Evolutionary conservation across 1,284 basidiomycete species (phyloP).

Genomic region (Grifola frondosa): DNA sequence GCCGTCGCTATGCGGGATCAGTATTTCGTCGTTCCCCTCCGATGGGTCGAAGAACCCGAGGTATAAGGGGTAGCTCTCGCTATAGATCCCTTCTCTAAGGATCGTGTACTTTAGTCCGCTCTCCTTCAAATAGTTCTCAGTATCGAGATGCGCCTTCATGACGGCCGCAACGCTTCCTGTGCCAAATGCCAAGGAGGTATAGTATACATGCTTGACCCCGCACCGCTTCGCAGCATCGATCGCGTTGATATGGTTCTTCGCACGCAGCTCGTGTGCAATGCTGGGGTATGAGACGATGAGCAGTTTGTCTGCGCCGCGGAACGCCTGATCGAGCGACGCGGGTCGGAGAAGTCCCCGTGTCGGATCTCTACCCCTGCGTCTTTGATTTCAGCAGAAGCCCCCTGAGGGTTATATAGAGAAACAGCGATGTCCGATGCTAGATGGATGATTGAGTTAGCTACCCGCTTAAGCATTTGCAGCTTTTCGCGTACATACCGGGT

Average conservation of each 20-base stretch:
- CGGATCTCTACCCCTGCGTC: slow-evolving; percentile 31
- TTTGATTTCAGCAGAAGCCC: slow-evolving; percentile 21
- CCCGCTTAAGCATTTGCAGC: too few species aligned
- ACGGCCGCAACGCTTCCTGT: slow-evolving; percentile 33
- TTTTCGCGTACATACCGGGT: slow-evolving; percentile 19
- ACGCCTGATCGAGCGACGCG: slow-evolving; percentile 33
- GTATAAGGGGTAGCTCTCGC: slow-evolving; percentile 38
- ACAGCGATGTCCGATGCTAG: slow-evolving; percentile 32
- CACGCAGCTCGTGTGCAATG: slow-evolving; percentile 35
- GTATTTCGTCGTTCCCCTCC: slow-evolving; percentile 23
- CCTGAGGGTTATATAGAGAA: slow-evolving; percentile 35
- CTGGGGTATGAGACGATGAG: slow-evolving; percentile 40
- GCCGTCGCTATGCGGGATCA: slow-evolving; percentile 30
- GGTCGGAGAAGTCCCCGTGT: slow-evolving; percentile 33
- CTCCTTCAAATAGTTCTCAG: slow-evolving; percentile 36
- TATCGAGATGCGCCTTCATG: slow-evolving; percentile 38
- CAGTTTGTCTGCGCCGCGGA: slow-evolving; percentile 34
- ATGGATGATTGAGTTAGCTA: background rate
- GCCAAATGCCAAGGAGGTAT: slow-evolving; percentile 39
- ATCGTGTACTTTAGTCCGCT: slow-evolving; percentile 38
- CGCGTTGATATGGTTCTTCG: slow-evolving; percentile 33
- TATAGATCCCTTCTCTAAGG: slow-evolving; percentile 40
- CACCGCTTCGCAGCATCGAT: slow-evolving; percentile 38
- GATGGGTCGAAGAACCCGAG: slow-evolving; percentile 31
- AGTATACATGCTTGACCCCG: slow-evolving; percentile 37